Base-by-base conservation (phyloP, 2,329 filamentous ascomycete species). In the Macroventuria anomochaeta region DNA sequence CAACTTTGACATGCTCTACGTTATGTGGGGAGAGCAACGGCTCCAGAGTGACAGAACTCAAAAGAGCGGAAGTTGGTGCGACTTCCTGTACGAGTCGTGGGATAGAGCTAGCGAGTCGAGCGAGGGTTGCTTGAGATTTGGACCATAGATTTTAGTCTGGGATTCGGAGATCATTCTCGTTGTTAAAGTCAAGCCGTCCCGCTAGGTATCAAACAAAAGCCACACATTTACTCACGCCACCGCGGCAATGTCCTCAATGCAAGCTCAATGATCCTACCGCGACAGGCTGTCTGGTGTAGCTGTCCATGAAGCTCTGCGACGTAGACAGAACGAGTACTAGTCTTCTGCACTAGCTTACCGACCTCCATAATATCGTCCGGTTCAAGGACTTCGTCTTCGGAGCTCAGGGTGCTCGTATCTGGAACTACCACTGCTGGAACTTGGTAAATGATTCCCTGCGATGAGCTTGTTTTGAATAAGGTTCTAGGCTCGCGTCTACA, bases 51-150 rank as follows among this genome's bases (percentile, higher is more conserved):
- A 13, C 26, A 47, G 43, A 32, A 47, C 25, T 37, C 8, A 31
- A 42, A 32, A 12, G 18, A 23, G 38, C 21, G 25, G 39, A 17
- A 43, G 2, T 13, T 25, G 32, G 38, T 18, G 17, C 11, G n/a
- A 15, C 15, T 31, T 26, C 8, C n/a, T 28, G 32, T 5, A 13
- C 37, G 50, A 47, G 32, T 53, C 42, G 50, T 38, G 25, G 5
- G 11, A 10, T 6, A 42, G n/a, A 37, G 37, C 50, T 53, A 53
- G 31, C 31, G 18, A 46, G 34, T 46, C 29, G 21, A 20, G 25
- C 39, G 8, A 12, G 28, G 43, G n/a, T 38, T 26, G 31, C 26
- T 18, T 41, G 37, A 38, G 20, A 5, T 53, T 31, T 40, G 20
- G 11, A 42, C 13, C 25, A 28, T 20, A n/a, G n/a, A 11, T 21